phyloP scores from a whole-genome alignment of 371 early-diverging fungal genomes.

The Syncephalis fuscata region DNA sequence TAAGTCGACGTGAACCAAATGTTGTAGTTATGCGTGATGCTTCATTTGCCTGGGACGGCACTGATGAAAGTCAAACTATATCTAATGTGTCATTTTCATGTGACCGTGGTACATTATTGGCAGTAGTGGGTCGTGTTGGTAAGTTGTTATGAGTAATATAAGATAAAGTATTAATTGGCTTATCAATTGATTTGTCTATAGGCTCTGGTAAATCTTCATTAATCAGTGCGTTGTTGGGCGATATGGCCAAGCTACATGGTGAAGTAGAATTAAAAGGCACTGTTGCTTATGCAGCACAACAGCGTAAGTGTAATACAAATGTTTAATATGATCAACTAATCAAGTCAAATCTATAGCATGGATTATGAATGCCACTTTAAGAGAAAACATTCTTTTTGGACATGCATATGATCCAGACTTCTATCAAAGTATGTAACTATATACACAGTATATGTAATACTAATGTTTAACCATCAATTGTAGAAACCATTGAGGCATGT shows the following conservation, averaged over 20 bases:
- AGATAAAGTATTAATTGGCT: too few species aligned
- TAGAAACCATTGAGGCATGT: conserved; percentile 24
- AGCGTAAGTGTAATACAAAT: conserved; percentile 7
- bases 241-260: conserved; percentile 59
- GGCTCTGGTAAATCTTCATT: conserved; percentile 73
- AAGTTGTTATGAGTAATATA: too few species aligned
- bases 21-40: conserved; percentile 20
- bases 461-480: too few species aligned
- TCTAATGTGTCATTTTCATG: conserved; percentile 42
- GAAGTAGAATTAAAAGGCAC: conserved; percentile 53
- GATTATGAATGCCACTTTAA: conserved; percentile 84
- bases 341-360: conserved; percentile 26
- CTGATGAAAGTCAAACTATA: conserved; percentile 26
- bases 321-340: too few species aligned
- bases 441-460: too few species aligned
- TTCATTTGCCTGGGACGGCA: conserved; percentile 34
- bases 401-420: conserved; percentile 50
- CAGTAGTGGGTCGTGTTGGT: conserved; percentile 76
- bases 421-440: conserved; percentile 28
- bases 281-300: conserved; percentile 81
- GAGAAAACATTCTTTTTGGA: conserved; percentile 90
- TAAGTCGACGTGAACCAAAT: conserved; percentile 18
- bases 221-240: conserved; percentile 69
- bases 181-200: too few species aligned
- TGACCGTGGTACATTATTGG: conserved; percentile 40